phyloP scores from a whole-genome alignment of 2,329 filamentous ascomycete species.

The Dryadomyces quercus-mongolicae region DNA sequence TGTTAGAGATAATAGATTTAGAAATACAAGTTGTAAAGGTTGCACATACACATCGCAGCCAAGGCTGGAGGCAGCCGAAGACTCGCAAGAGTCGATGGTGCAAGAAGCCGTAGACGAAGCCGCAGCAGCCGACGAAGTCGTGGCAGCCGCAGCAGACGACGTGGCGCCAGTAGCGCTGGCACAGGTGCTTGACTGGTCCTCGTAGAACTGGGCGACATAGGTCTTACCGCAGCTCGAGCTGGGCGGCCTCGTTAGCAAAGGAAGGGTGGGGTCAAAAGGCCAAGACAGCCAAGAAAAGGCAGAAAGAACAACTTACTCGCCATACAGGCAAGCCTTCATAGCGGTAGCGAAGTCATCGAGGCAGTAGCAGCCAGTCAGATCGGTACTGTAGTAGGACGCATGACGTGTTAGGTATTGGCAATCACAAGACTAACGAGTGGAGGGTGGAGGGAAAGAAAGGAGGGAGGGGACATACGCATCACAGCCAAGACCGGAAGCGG shows the following conservation, averaged over 20 bases:
- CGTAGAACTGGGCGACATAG: not conserved
- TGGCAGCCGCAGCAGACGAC: not conserved
- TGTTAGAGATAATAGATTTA: too few species aligned
- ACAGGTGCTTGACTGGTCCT: not conserved
- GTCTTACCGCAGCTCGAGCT: not conserved
- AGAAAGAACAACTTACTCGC: not conserved
- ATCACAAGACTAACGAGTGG: not conserved
- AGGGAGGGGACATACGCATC: not conserved
- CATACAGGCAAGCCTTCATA: not conserved
- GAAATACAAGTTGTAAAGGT: too few species aligned
- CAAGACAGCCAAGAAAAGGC: not conserved
- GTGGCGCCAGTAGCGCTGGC: not conserved
- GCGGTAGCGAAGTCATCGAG: not conserved
- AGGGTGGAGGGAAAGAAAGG: not conserved
- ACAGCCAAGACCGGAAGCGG: not conserved
- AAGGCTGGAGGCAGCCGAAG: not conserved
- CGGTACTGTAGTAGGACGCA: not conserved
- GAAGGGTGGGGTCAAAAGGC: too few species aligned
- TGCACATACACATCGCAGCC: not conserved
- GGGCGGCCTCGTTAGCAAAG: not conserved
- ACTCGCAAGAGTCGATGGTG: not conserved
- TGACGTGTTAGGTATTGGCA: not conserved
- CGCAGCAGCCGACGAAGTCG: not conserved
- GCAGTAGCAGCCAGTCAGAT: not conserved
- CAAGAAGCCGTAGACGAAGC: not conserved